phyloP scores from a whole-genome alignment of 352 stramenopile species.

The Phytophthora syringae region DNA sequence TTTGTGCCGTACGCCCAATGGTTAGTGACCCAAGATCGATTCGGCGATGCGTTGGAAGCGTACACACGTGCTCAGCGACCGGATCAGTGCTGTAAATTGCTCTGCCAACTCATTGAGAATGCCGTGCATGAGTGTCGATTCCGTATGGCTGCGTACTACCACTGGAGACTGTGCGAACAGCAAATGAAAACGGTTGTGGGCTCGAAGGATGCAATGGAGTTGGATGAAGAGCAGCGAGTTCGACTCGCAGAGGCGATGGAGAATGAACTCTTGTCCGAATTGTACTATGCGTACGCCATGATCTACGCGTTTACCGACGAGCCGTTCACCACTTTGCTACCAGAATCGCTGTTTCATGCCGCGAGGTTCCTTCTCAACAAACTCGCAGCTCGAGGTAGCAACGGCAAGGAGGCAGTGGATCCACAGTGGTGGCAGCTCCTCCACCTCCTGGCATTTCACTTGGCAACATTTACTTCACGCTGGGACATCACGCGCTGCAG shows the following conservation, averaged over 20 bases:
- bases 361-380: slow-evolving; percentile 94
- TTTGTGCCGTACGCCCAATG: slow-evolving; percentile 95
- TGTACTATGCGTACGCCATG: slow-evolving; percentile 95
- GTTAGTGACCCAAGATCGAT: slow-evolving; percentile 92
- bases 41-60: slow-evolving; percentile 92
- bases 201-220: slow-evolving; percentile 19
- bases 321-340: slow-evolving; percentile 93
- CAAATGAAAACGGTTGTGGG: slow-evolving; percentile 53
- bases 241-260: slow-evolving; percentile 50
- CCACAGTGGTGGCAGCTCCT: slow-evolving; percentile 20
- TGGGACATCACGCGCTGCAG: slow-evolving; percentile 92
- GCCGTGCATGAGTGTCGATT: slow-evolving; percentile 89
- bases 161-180: slow-evolving; percentile 92
- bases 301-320: slow-evolving; percentile 95
- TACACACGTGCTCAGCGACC: slow-evolving; percentile 83
- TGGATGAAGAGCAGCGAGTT: slow-evolving; percentile 36
- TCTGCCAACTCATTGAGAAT: slow-evolving; percentile 91
- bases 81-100: slow-evolving; percentile 85
- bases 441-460: slow-evolving; percentile 88
- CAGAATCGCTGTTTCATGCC: slow-evolving; percentile 93
- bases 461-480: slow-evolving; percentile 93
- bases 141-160: slow-evolving; percentile 93
- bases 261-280: slow-evolving; percentile 82
- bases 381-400: slow-evolving; percentile 43
- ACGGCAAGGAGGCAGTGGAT: slow-evolving; percentile 22